These are phyloP conservation scores for Malus hybrid DNA, from an alignment of 331 rosid genomes.

Conservation along the genomic window DNA sequence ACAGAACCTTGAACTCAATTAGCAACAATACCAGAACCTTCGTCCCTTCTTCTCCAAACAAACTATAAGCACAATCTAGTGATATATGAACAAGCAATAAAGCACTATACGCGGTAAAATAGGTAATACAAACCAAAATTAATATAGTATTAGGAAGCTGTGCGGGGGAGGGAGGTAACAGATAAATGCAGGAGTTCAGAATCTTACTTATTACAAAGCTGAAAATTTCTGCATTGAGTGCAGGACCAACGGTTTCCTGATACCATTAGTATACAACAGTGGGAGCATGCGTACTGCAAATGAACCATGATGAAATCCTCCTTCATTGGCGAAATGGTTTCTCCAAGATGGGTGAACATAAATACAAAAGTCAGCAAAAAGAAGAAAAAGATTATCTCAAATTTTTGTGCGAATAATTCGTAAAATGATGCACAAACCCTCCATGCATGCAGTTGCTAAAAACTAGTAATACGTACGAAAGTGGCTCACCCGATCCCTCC, in stretches of 20 bases:
- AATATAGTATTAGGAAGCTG: neutral
- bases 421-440: no score
- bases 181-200: neutral
- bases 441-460: no score
- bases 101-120: neutral
- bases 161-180: neutral
- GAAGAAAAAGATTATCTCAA: no score
- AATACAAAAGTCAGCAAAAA: neutral
- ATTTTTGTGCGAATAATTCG: no score
- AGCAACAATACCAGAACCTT: neutral
- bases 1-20: neutral
- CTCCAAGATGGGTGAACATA: constrained; percentile 70
- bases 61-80: neutral
- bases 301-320: constrained; percentile 98
- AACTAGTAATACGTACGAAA: no score
- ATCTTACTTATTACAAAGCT: constrained; percentile 84
- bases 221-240: constrained; percentile 86
- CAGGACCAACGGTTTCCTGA: constrained; percentile 87
- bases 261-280: constrained; percentile 83
- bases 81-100: neutral
- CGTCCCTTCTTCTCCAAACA: neutral
- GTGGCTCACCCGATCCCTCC: no score
- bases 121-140: neutral
- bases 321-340: constrained; percentile 93
- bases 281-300: constrained; percentile 76